Evolutionary conservation across 2,329 filamentous ascomycete species (phyloP).

Genomic region (Penicillium sp.): DNA sequence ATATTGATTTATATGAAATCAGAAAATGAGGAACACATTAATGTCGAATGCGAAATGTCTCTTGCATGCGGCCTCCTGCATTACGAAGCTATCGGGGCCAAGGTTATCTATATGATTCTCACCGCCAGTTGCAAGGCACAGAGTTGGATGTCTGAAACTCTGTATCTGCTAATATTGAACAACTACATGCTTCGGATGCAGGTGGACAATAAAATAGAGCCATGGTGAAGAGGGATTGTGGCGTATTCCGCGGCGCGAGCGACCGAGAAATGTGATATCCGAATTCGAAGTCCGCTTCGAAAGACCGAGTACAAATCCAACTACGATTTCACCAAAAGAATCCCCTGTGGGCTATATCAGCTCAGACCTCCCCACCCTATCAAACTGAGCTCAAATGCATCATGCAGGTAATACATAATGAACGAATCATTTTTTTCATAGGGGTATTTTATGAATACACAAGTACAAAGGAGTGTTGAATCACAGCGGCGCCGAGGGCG

Average conservation of each 20-base stretch:
- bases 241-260: too few species aligned
- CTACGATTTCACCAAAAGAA: too few species aligned
- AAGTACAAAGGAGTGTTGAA: not conserved
- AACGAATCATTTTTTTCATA: not conserved
- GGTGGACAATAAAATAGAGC: too few species aligned
- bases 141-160: not conserved
- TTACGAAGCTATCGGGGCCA: not conserved
- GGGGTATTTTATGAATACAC: not conserved
- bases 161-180: not conserved
- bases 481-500: not conserved
- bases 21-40: too few species aligned
- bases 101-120: not conserved
- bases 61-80: not conserved
- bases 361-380: not conserved
- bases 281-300: too few species aligned
- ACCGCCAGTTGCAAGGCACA: not conserved
- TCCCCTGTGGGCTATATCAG: not conserved
- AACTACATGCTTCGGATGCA: not conserved
- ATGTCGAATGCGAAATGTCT: not conserved
- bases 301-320: too few species aligned
- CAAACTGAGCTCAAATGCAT: not conserved
- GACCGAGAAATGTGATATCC: too few species aligned
- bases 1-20: too few species aligned
- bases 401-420: not conserved
- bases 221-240: too few species aligned